Evolutionary conservation across 768 basidiomycete genomes (phyloP).

Genomic region (Termitomyces sp.): DNA sequence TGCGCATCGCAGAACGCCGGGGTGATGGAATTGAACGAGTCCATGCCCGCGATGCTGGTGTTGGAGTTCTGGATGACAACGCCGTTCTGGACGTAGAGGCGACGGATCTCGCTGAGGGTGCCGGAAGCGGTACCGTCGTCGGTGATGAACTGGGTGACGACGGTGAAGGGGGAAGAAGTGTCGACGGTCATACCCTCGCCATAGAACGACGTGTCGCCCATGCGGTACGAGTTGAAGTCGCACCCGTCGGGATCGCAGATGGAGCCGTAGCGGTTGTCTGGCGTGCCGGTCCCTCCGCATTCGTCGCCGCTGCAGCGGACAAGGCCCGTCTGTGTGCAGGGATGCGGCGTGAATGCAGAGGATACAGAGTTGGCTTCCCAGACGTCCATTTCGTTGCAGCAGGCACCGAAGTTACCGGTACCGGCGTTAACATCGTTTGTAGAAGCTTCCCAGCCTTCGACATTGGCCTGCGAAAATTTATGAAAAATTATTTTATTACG

Average conservation of each 20-base stretch:
- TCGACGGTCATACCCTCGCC: constrained; percentile 43
- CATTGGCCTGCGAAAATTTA: neutral
- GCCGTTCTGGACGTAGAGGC: constrained; percentile 19
- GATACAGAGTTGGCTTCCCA: constrained; percentile 54
- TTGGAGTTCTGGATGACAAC: constrained; percentile 48
- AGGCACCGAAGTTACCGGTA: constrained; percentile 39
- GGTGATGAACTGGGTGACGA: constrained; percentile 56
- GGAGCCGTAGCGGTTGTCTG: constrained; percentile 29
- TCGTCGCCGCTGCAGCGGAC: constrained; percentile 37
- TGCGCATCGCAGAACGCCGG: constrained; percentile 38
- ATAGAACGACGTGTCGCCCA: constrained; percentile 42
- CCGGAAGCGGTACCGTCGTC: constrained; percentile 38
- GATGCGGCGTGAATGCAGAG: constrained; percentile 52
- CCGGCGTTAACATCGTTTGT: constrained; percentile 39
- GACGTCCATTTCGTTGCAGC: constrained; percentile 57
- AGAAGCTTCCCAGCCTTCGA: constrained; percentile 9
- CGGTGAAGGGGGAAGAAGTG: constrained; percentile 45
- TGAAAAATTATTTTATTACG: neutral
- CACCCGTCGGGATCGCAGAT: constrained; percentile 24
- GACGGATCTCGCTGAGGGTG: constrained; percentile 47
- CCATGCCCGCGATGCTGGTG: constrained; percentile 38
- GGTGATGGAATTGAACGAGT: constrained; percentile 39
- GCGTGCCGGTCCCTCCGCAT: constrained; percentile 23
- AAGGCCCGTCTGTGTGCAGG: constrained; percentile 33
- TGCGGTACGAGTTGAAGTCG: constrained; percentile 59